phyloP scores from a whole-genome alignment of 768 basidiomycete genomes.

The Boletus tomentosulus region DNA sequence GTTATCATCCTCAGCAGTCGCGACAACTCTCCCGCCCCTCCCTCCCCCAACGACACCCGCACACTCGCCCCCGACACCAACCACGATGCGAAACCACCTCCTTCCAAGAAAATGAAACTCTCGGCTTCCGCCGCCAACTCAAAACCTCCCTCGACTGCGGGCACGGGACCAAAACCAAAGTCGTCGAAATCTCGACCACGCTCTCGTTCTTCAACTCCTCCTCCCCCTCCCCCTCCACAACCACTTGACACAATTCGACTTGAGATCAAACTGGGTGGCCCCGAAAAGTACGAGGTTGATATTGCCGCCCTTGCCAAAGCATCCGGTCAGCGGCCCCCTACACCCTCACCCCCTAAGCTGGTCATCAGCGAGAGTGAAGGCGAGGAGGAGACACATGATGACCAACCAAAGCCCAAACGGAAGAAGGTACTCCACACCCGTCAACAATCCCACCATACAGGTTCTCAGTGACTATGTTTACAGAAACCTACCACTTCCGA shows the following conservation, averaged over 20 bases:
- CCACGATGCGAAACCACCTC: constrained; percentile 25
- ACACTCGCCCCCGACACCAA: constrained; percentile 11
- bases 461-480: constrained; percentile 4
- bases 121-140: constrained; percentile 24
- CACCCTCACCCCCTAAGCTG: constrained; percentile 45
- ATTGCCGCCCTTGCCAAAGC: constrained; percentile 53
- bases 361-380: constrained; percentile 58
- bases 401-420: constrained; percentile 31
- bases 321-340: constrained; percentile 60
- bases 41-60: constrained; percentile 13
- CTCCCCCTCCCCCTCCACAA: constrained; percentile 45
- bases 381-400: constrained; percentile 42
- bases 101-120: constrained; percentile 26
- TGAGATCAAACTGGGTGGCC: constrained; percentile 66
- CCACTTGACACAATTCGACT: constrained; percentile 62
- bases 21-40: constrained; percentile 25
- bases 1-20: constrained; percentile 29
- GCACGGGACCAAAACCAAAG: constrained; percentile 47
- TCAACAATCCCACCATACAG: neutral
- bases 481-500: constrained; percentile 52
- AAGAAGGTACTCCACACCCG: constrained; percentile 33
- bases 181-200: constrained; percentile 44
- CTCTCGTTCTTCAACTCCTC: constrained; percentile 57
- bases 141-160: constrained; percentile 29
- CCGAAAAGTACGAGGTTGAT: constrained; percentile 71